These are phyloP conservation scores for Polytrichum commune DNA, from an alignment of 225 moss, liverwort and hornwort species.

Conservation along the genomic window DNA sequence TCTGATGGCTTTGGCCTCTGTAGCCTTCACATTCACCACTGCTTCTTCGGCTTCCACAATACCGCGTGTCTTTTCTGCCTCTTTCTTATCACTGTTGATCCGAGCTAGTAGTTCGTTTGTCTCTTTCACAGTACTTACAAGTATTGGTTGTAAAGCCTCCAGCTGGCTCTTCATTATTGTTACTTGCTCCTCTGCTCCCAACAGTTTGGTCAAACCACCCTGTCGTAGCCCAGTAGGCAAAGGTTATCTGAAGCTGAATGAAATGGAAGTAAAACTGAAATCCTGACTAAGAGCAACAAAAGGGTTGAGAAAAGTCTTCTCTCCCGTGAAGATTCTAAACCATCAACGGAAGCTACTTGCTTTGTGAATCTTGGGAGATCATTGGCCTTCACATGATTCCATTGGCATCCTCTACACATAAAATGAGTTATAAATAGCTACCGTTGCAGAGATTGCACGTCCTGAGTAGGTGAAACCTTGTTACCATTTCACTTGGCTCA, in stretches of 20 bases:
- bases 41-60: slow-evolving; percentile 59
- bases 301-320: neutral
- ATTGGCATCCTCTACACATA: too few relatives aligned
- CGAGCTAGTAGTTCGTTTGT: slow-evolving; percentile 51
- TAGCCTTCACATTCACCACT: slow-evolving; percentile 56
- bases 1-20: slow-evolving; percentile 60
- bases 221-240: slow-evolving; percentile 7
- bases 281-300: too few relatives aligned
- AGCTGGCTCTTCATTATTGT: slow-evolving; percentile 64
- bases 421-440: too few relatives aligned
- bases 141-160: slow-evolving; percentile 58
- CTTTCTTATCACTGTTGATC: slow-evolving; percentile 47
- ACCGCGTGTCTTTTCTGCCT: slow-evolving; percentile 45
- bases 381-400: too few relatives aligned
- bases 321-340: too few relatives aligned
- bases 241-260: neutral
- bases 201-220: slow-evolving; percentile 60
- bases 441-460: too few relatives aligned
- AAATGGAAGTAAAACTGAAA: neutral
- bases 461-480: too few relatives aligned
- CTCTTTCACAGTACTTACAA: slow-evolving; percentile 55
- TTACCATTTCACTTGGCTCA: too few relatives aligned
- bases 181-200: slow-evolving; percentile 69
- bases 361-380: too few relatives aligned
- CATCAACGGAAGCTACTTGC: too few relatives aligned